These are phyloP conservation scores for Pholiota molesta DNA, from an alignment of 768 basidiomycete species.

Conservation along the genomic window DNA sequence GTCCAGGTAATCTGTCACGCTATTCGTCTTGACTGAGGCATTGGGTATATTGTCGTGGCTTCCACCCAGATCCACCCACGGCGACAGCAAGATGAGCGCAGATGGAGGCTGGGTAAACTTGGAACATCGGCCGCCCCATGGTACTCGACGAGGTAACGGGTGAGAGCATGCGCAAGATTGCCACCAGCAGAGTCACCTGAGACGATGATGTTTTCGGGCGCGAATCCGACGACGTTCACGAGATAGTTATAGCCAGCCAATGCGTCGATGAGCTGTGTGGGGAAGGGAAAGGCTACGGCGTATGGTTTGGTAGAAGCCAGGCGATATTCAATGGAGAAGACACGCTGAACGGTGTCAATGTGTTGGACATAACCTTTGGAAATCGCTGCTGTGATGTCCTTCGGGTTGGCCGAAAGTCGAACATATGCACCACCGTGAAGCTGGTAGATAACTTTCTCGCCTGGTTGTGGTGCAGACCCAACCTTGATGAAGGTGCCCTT, in stretches of 20 bases:
- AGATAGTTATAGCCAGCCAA: conserved; percentile 77
- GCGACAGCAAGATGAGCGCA: conserved; percentile 55
- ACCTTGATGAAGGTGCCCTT: conserved; percentile 35
- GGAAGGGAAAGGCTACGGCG: conserved; percentile 60
- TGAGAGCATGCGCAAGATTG: conserved; percentile 67
- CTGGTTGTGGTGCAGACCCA: conserved; percentile 42
- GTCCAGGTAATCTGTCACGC: conserved; percentile 41
- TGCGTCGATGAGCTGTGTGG: conserved; percentile 73
- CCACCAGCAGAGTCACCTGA: conserved; percentile 81
- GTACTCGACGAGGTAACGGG: conserved; percentile 62
- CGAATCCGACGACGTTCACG: conserved; percentile 55
- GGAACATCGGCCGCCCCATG: conserved; percentile 29
- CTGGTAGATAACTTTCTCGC: conserved; percentile 60
- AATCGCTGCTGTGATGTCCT: conserved; percentile 47
- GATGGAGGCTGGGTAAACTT: conserved; percentile 51
- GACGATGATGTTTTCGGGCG: conserved; percentile 62
- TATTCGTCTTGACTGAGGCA: conserved; percentile 38
- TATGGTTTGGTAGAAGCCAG: conserved; percentile 51
- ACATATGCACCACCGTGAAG: conserved; percentile 70
- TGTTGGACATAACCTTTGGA: conserved; percentile 50
- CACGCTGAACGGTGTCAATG: conserved; percentile 44
- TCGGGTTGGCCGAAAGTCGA: conserved; percentile 59
- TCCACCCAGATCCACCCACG: conserved; percentile 54
- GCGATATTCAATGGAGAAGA: conserved; percentile 74
- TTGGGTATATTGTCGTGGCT: conserved; percentile 39